Evolutionary conservation across 441 rosid genomes (phyloP).

Genomic region (Populus hybrid): DNA sequence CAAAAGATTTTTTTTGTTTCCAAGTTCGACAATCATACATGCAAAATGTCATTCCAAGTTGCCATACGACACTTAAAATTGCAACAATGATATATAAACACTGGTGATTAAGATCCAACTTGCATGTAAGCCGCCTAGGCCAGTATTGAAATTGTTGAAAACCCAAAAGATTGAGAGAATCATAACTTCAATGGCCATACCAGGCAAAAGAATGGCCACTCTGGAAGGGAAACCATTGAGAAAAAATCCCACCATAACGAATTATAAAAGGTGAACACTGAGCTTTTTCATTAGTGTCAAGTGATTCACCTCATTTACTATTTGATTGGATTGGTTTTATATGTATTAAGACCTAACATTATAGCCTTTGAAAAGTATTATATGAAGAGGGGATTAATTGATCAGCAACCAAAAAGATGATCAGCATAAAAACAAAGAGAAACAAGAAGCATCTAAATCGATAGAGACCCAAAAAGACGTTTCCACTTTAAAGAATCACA

Average conservation of each 20-base stretch:
- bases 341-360: conserved; percentile 28
- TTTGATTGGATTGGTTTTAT: conserved; percentile 2
- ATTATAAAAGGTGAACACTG: no score
- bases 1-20: neutral
- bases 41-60: neutral
- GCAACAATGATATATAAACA: neutral
- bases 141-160: neutral
- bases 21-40: neutral
- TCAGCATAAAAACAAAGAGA: neutral
- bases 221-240: conserved; percentile 1
- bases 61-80: neutral
- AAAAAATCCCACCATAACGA: conserved; percentile 4
- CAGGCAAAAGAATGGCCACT: conserved; percentile 28
- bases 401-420: conserved; percentile 25
- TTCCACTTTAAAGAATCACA: conserved; percentile 33
- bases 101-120: neutral
- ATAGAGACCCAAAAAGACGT: conserved; percentile 35
- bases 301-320: conserved; percentile 6
- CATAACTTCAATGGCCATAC: conserved; percentile 28
- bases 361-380: conserved; percentile 27
- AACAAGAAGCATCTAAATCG: conserved; percentile 37
- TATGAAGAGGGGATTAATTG: conserved; percentile 9
- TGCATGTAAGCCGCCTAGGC: neutral
- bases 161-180: conserved; percentile 2
- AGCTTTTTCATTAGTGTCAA: conserved; percentile 20